Evolutionary conservation across 768 basidiomycete species (phyloP), one percentile per base, ranked within the genome.

Genomic region (Lactarius hatsudake): DNA sequence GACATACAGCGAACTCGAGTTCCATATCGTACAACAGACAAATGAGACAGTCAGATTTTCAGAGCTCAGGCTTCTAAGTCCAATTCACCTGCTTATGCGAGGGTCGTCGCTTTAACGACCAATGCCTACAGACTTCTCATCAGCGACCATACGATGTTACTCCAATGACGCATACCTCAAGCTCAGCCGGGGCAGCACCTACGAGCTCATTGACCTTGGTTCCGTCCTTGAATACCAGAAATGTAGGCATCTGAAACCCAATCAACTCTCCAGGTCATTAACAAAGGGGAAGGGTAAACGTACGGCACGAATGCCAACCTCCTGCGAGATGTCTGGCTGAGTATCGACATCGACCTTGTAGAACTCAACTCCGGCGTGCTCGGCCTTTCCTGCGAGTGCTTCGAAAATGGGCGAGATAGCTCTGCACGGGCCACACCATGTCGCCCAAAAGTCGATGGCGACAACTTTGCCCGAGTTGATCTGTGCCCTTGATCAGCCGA

Each of bases 281-380:
- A 56, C 28, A 6, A 20, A 17, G 32, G 30, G 15, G 18, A 12
- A 8, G 42, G 18, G 18, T 53, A 18, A n/a, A 81, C 87, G 43
- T 74, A 89, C 89, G 61, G 86, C 87, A 66, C 84, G 81, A 64
- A 90, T 78, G 48, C 83, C 84, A 60, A 83, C 84, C 75, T 89
- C 87, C 65, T 84, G 75, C 1, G 83, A 73, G 59, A 90, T 83
- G 0, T 82, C 80, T 5, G 73, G 66, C 61, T 83, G 82, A 43
- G 78, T 79, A 71, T 94, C 91, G 36, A 91, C 83, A 69, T 94
- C 85, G 64, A 92, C 86, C 74, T 89, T 90, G 81, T 87, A 89
- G 75, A 90, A 88, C 20, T 81, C 80, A 63, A 89, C 73, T 15
- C 74, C 77, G 2, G 75, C 67, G 48, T 23, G 61, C 71, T 70